Evolutionary conservation across 2,329 filamentous ascomycete species (phyloP).

Genomic region (Colletotrichum graminicola): DNA sequence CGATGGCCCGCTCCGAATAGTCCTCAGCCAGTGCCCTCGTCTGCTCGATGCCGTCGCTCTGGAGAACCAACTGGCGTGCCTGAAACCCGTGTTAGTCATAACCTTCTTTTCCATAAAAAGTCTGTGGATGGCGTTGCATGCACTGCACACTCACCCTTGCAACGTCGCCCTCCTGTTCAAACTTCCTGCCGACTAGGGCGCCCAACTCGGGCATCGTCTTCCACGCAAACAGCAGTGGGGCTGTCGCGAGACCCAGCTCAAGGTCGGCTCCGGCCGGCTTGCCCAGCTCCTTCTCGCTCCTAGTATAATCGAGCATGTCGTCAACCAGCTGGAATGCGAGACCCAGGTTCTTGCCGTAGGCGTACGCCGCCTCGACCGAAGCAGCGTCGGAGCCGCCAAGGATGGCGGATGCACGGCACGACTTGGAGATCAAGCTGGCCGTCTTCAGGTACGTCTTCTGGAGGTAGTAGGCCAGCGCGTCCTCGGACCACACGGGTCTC

Average conservation of each 20-base stretch:
- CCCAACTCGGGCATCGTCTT: conserved; percentile 88
- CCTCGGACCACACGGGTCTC: conserved; percentile 86
- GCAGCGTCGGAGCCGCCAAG: conserved; percentile 81
- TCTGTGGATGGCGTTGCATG: not conserved
- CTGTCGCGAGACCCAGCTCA: conserved; percentile 92
- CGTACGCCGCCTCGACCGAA: conserved; percentile 91
- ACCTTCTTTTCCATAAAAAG: conserved; percentile 30
- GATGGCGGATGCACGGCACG: conserved; percentile 89
- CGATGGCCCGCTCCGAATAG: conserved; percentile 88
- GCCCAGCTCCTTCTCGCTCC: conserved; percentile 84
- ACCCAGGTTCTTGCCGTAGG: conserved; percentile 93
- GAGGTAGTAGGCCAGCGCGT: conserved; percentile 91
- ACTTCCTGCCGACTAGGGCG: conserved; percentile 90
- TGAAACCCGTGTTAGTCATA: conserved; percentile 54
- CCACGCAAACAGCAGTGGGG: conserved; percentile 96
- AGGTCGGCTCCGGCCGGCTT: conserved; percentile 96
- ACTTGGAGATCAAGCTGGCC: conserved; percentile 95
- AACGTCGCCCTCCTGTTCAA: conserved; percentile 85
- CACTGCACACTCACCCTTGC: conserved; percentile 71
- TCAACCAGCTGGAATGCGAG: conserved; percentile 97
- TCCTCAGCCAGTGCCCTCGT: conserved; percentile 91
- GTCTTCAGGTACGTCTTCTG: conserved; percentile 99
- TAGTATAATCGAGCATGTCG: conserved; percentile 97
- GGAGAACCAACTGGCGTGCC: conserved; percentile 87
- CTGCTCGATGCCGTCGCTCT: conserved; percentile 90